Evolutionary conservation across 345 rosid species (phyloP).

Genomic region (Turritis glabra): DNA sequence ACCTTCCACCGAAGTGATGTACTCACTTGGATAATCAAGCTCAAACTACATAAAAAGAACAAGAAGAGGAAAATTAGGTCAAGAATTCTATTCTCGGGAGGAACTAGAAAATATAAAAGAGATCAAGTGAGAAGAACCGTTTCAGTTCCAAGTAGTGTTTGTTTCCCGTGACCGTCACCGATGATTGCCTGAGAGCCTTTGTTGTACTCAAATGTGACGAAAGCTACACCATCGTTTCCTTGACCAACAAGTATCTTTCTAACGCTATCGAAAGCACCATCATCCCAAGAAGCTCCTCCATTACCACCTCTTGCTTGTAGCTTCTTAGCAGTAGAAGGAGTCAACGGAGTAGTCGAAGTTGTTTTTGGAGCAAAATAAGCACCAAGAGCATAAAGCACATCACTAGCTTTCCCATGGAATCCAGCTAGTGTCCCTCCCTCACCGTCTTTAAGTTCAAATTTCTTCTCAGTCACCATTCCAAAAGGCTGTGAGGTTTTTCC

Average conservation of each 20-base stretch:
- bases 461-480: neutral
- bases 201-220: conserved; percentile 16
- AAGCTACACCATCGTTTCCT: conserved; percentile 14
- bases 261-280: conserved; percentile 26
- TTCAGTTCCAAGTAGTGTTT: conserved; percentile 10
- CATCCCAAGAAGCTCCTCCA: conserved; percentile 25
- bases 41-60: neutral
- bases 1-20: conserved; percentile 21
- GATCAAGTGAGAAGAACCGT: neutral
- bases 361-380: conserved; percentile 3
- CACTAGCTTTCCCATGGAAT: conserved; percentile 11
- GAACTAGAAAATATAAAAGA: neutral
- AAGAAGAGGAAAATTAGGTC: neutral
- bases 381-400: conserved; percentile 30
- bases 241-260: conserved; percentile 15
- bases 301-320: conserved; percentile 4
- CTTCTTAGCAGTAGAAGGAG: neutral
- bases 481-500: conserved; percentile 7
- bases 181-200: conserved; percentile 8
- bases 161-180: conserved; percentile 11
- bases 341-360: neutral
- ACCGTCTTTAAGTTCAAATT: neutral
- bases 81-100: neutral
- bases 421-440: conserved; percentile 21
- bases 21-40: conserved; percentile 18